These are phyloP conservation scores for Ophiorrhiza pumila DNA, from an alignment of 257 asterid species.

Conservation along the genomic window DNA sequence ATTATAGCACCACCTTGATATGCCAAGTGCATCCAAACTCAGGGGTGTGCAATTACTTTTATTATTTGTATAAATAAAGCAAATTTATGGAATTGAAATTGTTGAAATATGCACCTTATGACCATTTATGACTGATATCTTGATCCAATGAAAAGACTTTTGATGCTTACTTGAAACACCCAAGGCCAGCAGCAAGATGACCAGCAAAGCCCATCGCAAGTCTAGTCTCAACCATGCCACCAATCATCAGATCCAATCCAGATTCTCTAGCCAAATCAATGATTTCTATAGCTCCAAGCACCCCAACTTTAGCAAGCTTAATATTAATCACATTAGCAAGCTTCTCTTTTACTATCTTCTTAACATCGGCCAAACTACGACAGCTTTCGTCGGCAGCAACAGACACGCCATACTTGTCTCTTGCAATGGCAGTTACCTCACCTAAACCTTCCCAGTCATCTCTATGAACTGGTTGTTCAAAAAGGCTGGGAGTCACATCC, in stretches of 20 bases:
- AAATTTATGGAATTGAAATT: not conserved
- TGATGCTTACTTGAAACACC: conserved; percentile 78
- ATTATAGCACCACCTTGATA: not conserved
- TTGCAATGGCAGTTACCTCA: conserved; percentile 60
- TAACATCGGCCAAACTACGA: conserved; percentile 64
- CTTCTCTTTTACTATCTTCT: conserved; percentile 59
- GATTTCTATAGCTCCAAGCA: conserved; percentile 70
- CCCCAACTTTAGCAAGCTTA: conserved; percentile 91
- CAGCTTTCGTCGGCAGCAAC: conserved; percentile 96
- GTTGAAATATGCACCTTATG: not conserved
- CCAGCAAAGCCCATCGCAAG: conserved; percentile 96
- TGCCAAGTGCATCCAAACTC: not conserved
- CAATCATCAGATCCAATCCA: conserved; percentile 78
- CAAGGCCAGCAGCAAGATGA: conserved; percentile 87
- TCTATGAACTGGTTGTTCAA: conserved; percentile 93
- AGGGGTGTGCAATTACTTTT: too few relatives aligned
- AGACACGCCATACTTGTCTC: conserved; percentile 60
- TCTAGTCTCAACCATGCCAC: conserved; percentile 96
- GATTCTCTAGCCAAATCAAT: conserved; percentile 63
- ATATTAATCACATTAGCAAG: conserved; percentile 79
- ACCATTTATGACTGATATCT: not conserved
- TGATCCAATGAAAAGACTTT: conserved; percentile 7
- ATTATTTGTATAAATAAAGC: not conserved
- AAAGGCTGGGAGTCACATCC: conserved; percentile 74
- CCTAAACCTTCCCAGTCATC: conserved; percentile 87